A percentile compares a stretch with the other conserved stretches of the same genome.
These are phyloP conservation scores for Fusarium camptoceras DNA, from an alignment of 2,329 filamentous ascomycete genomes.

Conservation along the genomic window DNA sequence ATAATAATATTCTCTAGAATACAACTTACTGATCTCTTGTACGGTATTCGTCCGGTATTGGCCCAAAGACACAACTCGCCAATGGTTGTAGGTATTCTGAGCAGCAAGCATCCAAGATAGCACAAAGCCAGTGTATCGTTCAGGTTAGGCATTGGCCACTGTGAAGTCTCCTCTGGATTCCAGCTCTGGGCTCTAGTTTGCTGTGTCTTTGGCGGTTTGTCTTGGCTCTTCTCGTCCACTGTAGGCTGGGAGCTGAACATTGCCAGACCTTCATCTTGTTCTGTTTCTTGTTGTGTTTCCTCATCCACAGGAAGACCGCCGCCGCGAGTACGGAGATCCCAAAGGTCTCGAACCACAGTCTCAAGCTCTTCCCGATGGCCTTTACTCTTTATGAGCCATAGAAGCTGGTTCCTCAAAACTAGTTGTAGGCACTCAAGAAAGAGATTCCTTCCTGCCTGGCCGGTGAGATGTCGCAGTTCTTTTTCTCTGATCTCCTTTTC, in stretches of 20 bases:
- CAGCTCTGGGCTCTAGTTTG: constrained; percentile 56
- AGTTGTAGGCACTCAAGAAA: constrained; percentile 89
- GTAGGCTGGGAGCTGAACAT: constrained; percentile 56
- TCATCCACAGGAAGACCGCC: constrained; percentile 52
- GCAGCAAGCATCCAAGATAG: constrained; percentile 80
- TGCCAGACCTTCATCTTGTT: constrained; percentile 47
- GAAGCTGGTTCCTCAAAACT: constrained; percentile 82
- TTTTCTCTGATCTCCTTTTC: constrained; percentile 69
- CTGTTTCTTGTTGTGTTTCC: constrained; percentile 30
- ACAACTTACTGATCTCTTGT: constrained; percentile 71
- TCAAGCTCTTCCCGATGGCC: constrained; percentile 80
- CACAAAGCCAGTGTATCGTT: constrained; percentile 82
- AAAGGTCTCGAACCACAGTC: constrained; percentile 83
- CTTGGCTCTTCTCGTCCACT: constrained; percentile 29
- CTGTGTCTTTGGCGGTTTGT: constrained; percentile 34
- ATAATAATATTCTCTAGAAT: not conserved
- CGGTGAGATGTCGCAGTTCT: constrained; percentile 67
- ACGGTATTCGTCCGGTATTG: constrained; percentile 75
- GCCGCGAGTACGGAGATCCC: constrained; percentile 75
- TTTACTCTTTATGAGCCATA: constrained; percentile 76
- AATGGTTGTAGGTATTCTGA: constrained; percentile 80
- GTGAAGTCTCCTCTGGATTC: constrained; percentile 57
- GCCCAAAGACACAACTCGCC: constrained; percentile 79
- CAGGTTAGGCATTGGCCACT: constrained; percentile 72
- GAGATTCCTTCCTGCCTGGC: constrained; percentile 77